Base-by-base conservation (phyloP, 1,284 basidiomycete genomes). In the Pyrrhoderma noxium region DNA sequence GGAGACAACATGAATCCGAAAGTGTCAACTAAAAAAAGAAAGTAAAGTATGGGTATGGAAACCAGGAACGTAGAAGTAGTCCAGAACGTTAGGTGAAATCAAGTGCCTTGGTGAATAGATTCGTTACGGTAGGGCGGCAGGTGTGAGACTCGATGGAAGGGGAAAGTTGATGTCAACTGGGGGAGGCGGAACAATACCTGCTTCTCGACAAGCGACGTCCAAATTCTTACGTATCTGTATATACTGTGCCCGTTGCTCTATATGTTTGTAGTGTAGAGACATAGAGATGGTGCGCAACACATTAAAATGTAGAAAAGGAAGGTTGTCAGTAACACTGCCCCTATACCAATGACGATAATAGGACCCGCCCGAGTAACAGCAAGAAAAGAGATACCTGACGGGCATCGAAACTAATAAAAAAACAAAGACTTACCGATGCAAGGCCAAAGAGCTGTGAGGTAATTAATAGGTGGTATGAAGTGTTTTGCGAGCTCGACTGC, bases 401-500 rank as follows among this genome's bases (percentile, higher is more conserved):
- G n/a, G n/a, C n/a, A n/a, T n/a, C n/a, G n/a, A n/a, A n/a, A n/a
- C n/a, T n/a, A n/a, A n/a, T n/a, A n/a, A n/a, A n/a, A n/a, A n/a
- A n/a, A n/a, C n/a, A n/a, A n/a, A n/a, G n/a, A 62, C 74, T 57
- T 59, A 84, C 82, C 77, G 49, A 67, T 59, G 61, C 82, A 87
- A 0, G 86, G 85, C 80, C 82, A 88, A 38, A 86, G 62, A 5
- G 71, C 68, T 50, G 75, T 75, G 48, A 87, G 70, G 67, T 80
- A 86, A 58, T 86, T 76, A 45, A 84, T 72, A 2, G 80, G 77
- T 21, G 74, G 72, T 41, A 85, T 63, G 22, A 86, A 70, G 8
- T 77, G 74, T 59, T 77, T 76, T 56, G 78, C 77, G 37, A 85
- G 78, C 37, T 86, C 80, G 53, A 87, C 68, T 2, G 85, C 83